These are phyloP conservation scores for Metrosideros polymorpha DNA, from an alignment of 441 rosid species.

Conservation along the genomic window DNA sequence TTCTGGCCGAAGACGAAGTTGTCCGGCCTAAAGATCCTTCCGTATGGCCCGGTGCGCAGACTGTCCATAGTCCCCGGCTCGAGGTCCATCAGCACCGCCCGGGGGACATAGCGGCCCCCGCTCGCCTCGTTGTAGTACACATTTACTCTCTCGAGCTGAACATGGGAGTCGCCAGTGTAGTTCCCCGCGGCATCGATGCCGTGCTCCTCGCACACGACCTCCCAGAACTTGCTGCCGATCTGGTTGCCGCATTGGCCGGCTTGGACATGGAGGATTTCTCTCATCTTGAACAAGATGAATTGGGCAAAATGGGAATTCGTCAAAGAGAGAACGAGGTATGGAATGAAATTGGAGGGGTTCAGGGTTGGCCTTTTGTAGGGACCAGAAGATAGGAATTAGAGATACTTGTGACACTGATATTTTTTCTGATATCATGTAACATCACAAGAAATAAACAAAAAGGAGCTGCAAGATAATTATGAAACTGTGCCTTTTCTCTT, in stretches of 20 bases:
- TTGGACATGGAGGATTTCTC: slow-evolving; percentile 56
- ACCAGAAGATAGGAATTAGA: background rate
- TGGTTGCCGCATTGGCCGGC: slow-evolving; percentile 65
- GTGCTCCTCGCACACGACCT: slow-evolving; percentile 52
- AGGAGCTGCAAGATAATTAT: slow-evolving; percentile 2
- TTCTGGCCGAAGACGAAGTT: slow-evolving; percentile 47
- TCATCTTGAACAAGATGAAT: slow-evolving; percentile 12
- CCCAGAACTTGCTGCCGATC: slow-evolving; percentile 55
- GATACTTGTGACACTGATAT: slow-evolving; percentile 6
- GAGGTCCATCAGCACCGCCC: slow-evolving; percentile 49
- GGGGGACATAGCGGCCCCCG: slow-evolving; percentile 44
- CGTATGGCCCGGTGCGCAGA: slow-evolving; percentile 40
- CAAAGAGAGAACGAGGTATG: background rate
- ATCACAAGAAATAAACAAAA: background rate
- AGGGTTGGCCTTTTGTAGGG: slow-evolving; percentile 17
- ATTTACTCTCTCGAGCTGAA: slow-evolving; percentile 45
- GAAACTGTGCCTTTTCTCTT: slow-evolving; percentile 14
- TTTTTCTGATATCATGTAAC: background rate
- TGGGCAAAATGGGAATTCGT: background rate
- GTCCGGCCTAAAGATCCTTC: slow-evolving; percentile 44
- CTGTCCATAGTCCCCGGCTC: slow-evolving; percentile 70
- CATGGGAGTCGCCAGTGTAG: slow-evolving; percentile 23
- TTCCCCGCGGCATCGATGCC: slow-evolving; percentile 41
- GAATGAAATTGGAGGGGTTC: background rate
- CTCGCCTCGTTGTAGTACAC: slow-evolving; percentile 55